Conservation (phyloP, 2,329 filamentous ascomycete species). For the Fusarium pseudocircinatum region DNA sequence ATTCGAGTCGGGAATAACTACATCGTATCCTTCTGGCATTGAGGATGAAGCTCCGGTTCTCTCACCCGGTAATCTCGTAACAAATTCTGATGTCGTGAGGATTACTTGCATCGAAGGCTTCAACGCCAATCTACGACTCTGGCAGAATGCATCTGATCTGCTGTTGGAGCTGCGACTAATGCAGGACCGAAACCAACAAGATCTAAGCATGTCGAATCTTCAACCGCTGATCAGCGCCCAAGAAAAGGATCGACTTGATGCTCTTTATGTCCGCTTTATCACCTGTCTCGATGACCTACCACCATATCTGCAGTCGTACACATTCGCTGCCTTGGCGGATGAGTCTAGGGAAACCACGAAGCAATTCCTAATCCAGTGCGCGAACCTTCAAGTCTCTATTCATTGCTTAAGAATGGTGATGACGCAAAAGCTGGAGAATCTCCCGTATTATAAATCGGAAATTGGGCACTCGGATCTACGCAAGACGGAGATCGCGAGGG, state of each 20-base stretch:
- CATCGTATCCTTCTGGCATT: slow-evolving; percentile 46
- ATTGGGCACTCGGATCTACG: slow-evolving; percentile 46
- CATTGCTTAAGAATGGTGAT: slow-evolving; percentile 56
- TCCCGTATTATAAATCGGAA: slow-evolving; percentile 45
- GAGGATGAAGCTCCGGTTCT: slow-evolving; percentile 37
- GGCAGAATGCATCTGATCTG: slow-evolving; percentile 53
- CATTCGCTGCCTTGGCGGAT: slow-evolving; percentile 24
- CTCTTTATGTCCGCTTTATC: slow-evolving; percentile 52
- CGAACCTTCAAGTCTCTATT: slow-evolving; percentile 53
- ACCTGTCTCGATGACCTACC: slow-evolving; percentile 54
- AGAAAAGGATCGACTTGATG: slow-evolving; percentile 47
- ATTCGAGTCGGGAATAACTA: slow-evolving; percentile 53
- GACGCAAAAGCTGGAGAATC: slow-evolving; percentile 48
- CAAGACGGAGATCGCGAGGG: slow-evolving; percentile 56
- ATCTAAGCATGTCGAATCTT: background rate
- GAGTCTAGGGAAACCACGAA: slow-evolving; percentile 37
- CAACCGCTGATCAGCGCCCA: slow-evolving; percentile 29
- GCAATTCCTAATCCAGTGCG: slow-evolving; percentile 52
- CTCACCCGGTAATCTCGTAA: slow-evolving; percentile 21
- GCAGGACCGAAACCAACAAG: slow-evolving; percentile 38
- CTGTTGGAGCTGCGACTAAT: slow-evolving; percentile 50
- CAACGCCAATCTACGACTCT: slow-evolving; percentile 54
- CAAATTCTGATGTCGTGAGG: slow-evolving; percentile 18
- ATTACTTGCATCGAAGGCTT: slow-evolving; percentile 52
- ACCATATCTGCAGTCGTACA: slow-evolving; percentile 47